Percentiles rank a stretch among this genome's conserved stretches.
Conservation (phyloP, 2,329 filamentous ascomycete genomes). For the Rutstroemia sp. region DNA sequence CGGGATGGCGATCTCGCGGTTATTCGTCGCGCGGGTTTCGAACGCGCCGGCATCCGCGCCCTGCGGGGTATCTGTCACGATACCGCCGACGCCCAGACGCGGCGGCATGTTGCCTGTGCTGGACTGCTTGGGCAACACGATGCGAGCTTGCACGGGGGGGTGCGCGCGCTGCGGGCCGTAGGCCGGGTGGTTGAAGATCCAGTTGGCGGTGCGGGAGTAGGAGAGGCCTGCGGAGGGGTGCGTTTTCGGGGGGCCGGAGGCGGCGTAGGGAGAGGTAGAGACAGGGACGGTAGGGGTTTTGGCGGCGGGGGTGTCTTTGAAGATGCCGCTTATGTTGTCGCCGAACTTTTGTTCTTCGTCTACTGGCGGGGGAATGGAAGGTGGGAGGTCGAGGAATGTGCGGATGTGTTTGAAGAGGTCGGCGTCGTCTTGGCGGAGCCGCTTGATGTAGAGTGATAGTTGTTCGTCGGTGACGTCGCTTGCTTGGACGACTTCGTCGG, state of each 20-base stretch:
- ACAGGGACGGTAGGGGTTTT: not conserved
- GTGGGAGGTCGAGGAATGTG: slow-evolving; percentile 51
- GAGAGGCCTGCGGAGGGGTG: slow-evolving; percentile 59
- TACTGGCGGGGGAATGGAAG: slow-evolving; percentile 13
- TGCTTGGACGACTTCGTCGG: slow-evolving; percentile 28
- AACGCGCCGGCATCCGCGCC: slow-evolving; percentile 3
- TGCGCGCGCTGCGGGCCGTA: slow-evolving; percentile 49
- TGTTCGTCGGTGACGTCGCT: slow-evolving; percentile 42
- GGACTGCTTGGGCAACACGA: slow-evolving; percentile 41
- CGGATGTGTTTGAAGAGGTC: slow-evolving; percentile 48
- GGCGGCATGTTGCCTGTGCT: slow-evolving; percentile 20
- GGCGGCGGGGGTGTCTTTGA: not conserved
- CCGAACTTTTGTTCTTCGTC: not conserved
- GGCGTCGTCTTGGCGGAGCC: slow-evolving; percentile 43
- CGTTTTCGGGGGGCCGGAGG: slow-evolving; percentile 47
- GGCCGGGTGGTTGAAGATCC: slow-evolving; percentile 51
- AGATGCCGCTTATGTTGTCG: too few species aligned
- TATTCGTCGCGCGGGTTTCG: not conserved
- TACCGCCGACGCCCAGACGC: slow-evolving; percentile 28
- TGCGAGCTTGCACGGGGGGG: slow-evolving; percentile 48
- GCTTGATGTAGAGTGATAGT: slow-evolving; percentile 44
- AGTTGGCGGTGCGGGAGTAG: slow-evolving; percentile 48
- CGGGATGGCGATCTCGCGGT: not conserved
- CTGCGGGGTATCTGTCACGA: slow-evolving; percentile 22
- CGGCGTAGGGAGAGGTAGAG: slow-evolving; percentile 35